Conservation (phyloP, 192 early-diverging fungal species). For the Mortierella alpina region DNA sequence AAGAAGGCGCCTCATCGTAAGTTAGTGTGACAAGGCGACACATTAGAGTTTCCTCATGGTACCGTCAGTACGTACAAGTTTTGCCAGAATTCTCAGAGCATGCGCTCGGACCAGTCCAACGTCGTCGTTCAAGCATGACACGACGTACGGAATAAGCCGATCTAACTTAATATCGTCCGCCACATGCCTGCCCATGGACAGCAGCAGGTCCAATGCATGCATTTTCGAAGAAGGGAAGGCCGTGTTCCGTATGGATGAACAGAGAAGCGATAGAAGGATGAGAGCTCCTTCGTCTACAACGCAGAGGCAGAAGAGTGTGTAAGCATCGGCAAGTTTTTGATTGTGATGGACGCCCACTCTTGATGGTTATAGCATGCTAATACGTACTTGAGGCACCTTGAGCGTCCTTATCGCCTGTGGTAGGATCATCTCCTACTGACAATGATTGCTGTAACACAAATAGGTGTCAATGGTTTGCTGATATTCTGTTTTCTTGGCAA, state of each 20-base stretch:
- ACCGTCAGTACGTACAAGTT: conserved; percentile 65
- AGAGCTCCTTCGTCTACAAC: conserved; percentile 71
- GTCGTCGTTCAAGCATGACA: conserved; percentile 73
- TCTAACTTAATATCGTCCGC: conserved; percentile 81
- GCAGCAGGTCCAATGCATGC: conserved; percentile 77
- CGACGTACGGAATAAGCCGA: conserved; percentile 82
- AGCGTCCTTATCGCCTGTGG: conserved; percentile 4
- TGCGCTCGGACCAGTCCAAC: conserved; percentile 69
- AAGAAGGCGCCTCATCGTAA: neutral
- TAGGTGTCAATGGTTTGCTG: neutral
- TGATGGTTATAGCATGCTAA: too few species aligned
- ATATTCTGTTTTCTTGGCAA: neutral
- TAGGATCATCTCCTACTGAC: conserved; percentile 15
- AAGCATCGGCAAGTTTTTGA: neutral
- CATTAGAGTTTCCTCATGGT: neutral
- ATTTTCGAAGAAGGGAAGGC: conserved; percentile 77
- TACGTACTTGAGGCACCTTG: conserved; percentile 40
- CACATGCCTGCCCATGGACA: conserved; percentile 73
- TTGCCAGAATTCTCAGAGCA: conserved; percentile 73
- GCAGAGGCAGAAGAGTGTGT: neutral
- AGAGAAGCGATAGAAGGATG: conserved; percentile 75
- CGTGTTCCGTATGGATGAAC: conserved; percentile 76
- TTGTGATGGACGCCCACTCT: neutral
- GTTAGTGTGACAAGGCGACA: neutral
- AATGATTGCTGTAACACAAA: conserved; percentile 8